A percentile compares a stretch with the other conserved stretches of the same genome.
phyloP scores from a whole-genome alignment of 305 asterid genomes.

The Fraxinus sp. region DNA sequence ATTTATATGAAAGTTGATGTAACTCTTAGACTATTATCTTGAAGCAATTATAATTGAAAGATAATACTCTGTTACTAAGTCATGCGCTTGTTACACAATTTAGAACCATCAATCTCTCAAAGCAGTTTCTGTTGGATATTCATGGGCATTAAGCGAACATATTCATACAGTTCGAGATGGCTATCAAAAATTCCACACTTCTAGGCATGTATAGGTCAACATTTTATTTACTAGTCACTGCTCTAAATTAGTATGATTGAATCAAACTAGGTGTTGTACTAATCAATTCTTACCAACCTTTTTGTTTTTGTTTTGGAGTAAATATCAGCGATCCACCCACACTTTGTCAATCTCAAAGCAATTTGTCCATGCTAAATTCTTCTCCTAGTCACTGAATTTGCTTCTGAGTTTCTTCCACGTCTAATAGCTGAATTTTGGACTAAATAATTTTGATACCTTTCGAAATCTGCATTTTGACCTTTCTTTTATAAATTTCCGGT shows the following conservation, averaged over 20 bases:
- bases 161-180: neutral
- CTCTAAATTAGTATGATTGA: neutral
- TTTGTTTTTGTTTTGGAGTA: neutral
- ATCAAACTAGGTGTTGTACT: neutral
- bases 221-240: neutral
- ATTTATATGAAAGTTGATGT: neutral
- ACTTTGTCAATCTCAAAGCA: neutral
- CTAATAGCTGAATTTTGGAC: neutral
- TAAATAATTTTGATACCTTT: neutral
- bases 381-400: neutral
- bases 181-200: neutral
- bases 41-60: slow-evolving; percentile 9
- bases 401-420: neutral
- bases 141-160: neutral
- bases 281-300: neutral
- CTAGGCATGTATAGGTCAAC: neutral
- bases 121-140: slow-evolving; percentile 1
- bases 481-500: slow-evolving; percentile 1
- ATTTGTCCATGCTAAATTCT: neutral
- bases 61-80: neutral
- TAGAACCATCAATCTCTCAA: slow-evolving; percentile 10
- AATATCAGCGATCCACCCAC: neutral
- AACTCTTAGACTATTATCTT: neutral
- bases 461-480: neutral
- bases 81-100: neutral